Conservation (phyloP, 495 filamentous ascomycete genomes). For the Staphylotrichum tortipilum region DNA sequence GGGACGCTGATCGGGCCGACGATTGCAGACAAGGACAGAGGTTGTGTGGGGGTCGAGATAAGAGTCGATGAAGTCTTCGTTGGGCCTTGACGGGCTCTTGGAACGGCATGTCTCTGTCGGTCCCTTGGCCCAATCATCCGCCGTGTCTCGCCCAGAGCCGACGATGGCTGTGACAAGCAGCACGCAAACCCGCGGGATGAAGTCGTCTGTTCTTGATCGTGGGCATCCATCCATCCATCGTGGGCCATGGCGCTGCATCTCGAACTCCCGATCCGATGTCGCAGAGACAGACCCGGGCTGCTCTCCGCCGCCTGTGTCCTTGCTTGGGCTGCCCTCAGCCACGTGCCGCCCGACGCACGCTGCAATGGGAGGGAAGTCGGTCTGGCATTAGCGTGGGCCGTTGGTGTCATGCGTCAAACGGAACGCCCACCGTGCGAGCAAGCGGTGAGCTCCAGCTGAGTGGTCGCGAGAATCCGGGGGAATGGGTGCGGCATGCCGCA, state of each 20-base stretch:
- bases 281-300: neutral
- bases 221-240: neutral
- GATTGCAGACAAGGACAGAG: neutral
- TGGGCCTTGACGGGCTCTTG: too few relatives aligned
- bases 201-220: too few relatives aligned
- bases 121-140: too few relatives aligned
- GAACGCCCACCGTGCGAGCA: neutral
- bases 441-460: neutral
- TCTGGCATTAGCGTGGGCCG: neutral
- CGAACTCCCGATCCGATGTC: slow-evolving; percentile 6
- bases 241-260: neutral
- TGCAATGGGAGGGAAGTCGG: neutral
- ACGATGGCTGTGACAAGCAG: neutral
- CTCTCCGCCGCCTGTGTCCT: neutral
- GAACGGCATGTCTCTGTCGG: too few relatives aligned
- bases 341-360: neutral
- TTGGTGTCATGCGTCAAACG: neutral
- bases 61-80: neutral
- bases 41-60: neutral
- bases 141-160: too few relatives aligned
- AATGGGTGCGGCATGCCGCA: slow-evolving; percentile 6
- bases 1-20: neutral
- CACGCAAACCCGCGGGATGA: too few relatives aligned
- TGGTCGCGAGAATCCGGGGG: neutral
- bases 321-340: too few relatives aligned